Conservation (phyloP, 148 eudicot species). For the Rhododendron vialii region DNA sequence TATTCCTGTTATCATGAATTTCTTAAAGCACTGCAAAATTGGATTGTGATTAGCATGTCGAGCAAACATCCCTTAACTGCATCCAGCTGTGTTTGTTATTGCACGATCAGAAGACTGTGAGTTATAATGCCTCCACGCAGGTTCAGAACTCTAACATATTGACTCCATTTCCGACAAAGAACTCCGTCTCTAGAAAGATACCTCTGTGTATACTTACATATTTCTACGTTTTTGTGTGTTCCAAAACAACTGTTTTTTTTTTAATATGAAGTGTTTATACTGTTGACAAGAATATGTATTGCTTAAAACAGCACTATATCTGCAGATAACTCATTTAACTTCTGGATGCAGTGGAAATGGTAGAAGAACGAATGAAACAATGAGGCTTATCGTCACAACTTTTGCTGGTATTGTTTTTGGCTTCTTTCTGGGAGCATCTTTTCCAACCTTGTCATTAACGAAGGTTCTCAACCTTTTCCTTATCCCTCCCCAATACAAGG, state of each 20-base stretch:
- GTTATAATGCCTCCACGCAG: slow-evolving; percentile 28
- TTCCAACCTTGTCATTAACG: slow-evolving; percentile 51
- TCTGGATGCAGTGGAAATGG: slow-evolving; percentile 24
- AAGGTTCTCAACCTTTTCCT: slow-evolving; percentile 37
- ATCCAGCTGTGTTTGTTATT: slow-evolving; percentile 12
- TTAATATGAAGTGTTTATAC: neutral
- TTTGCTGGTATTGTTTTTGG: slow-evolving; percentile 62
- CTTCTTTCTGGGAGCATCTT: slow-evolving; percentile 57
- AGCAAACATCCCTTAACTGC: slow-evolving; percentile 10
- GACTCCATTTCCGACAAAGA: neutral
- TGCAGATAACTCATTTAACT: neutral
- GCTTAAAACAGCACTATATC: neutral
- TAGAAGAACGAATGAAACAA: slow-evolving; percentile 42
- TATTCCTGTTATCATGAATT: slow-evolving; percentile 4
- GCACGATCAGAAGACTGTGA: slow-evolving; percentile 7
- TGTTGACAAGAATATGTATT: neutral
- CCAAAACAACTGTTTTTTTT: neutral
- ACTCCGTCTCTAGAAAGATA: neutral
- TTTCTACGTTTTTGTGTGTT: neutral
- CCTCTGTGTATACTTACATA: neutral
- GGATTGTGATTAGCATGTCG: slow-evolving; percentile 20
- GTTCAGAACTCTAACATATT: slow-evolving; percentile 15
- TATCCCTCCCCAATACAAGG: neutral
- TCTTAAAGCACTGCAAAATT: slow-evolving; percentile 3
- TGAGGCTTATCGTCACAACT: slow-evolving; percentile 58